phyloP scores from a whole-genome alignment of 306 rosid species.

The Vigna trinervia region DNA sequence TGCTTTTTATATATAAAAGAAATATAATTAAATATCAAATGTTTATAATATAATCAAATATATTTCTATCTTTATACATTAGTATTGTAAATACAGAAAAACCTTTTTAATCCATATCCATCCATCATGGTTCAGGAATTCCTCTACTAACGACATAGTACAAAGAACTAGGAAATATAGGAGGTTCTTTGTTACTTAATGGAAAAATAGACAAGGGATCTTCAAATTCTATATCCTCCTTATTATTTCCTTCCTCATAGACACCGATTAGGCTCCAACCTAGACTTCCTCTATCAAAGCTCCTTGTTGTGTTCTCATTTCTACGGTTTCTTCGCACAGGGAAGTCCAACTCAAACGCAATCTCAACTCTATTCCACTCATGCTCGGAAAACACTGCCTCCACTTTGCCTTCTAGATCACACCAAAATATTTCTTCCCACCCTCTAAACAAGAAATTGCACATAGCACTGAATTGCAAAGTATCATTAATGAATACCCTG shows the following conservation, averaged over 20 bases:
- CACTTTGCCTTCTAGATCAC: conserved; percentile 15
- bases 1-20: too few relatives aligned
- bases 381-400: neutral
- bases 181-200: neutral
- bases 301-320: too few relatives aligned
- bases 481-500: conserved; percentile 27
- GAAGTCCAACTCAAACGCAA: conserved; percentile 1
- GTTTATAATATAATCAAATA: too few relatives aligned
- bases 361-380: conserved; percentile 19
- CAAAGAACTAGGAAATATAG: neutral
- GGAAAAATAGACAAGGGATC: neutral
- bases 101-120: too few relatives aligned
- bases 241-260: neutral
- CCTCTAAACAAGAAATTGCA: neutral
- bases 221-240: neutral
- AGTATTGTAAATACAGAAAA: too few relatives aligned
- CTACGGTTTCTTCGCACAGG: neutral
- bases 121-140: too few relatives aligned
- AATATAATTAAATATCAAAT: too few relatives aligned
- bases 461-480: neutral
- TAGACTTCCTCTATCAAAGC: neutral
- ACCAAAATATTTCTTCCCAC: neutral
- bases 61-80: too few relatives aligned
- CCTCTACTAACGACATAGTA: neutral
- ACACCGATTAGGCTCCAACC: neutral